phyloP scores from a whole-genome alignment of 768 basidiomycete genomes.

The Pleurotus giganteus region DNA sequence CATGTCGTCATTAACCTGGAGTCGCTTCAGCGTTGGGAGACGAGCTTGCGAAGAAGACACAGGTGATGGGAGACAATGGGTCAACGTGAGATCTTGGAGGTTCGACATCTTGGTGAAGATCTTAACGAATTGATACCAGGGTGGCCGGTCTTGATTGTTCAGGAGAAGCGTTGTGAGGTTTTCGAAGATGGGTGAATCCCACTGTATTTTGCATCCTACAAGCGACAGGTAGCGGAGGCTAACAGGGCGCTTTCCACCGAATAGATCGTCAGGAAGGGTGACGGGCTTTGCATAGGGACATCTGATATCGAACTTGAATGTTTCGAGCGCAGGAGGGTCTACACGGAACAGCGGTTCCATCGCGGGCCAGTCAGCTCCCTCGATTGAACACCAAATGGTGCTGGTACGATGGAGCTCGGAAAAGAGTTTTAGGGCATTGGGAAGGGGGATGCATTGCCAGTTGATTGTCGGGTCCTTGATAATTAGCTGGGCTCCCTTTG shows the following conservation, averaged over 20 bases:
- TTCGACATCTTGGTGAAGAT: not conserved
- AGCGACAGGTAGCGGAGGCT: not conserved
- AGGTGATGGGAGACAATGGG: not conserved
- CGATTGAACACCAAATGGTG: not conserved
- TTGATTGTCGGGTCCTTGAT: not conserved
- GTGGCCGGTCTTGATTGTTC: not conserved
- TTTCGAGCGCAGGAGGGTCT: not conserved
- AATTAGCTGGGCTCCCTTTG: not conserved
- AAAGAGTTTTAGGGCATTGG: not conserved
- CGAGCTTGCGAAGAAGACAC: not conserved
- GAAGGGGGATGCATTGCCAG: not conserved
- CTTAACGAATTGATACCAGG: not conserved
- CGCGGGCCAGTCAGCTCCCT: not conserved
- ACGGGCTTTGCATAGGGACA: not conserved
- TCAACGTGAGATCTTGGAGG: not conserved
- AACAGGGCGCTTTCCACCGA: not conserved
- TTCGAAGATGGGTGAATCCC: not conserved
- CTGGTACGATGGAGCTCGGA: not conserved
- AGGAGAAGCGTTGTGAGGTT: not conserved
- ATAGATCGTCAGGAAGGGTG: not conserved
- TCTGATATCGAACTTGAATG: not conserved
- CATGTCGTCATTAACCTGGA: not conserved
- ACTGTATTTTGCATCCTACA: not conserved
- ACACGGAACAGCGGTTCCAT: not conserved
- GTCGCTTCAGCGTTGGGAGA: not conserved